Conservation (phyloP, 371 early-diverging fungal genomes). For the Rhizopus stolonifer region DNA sequence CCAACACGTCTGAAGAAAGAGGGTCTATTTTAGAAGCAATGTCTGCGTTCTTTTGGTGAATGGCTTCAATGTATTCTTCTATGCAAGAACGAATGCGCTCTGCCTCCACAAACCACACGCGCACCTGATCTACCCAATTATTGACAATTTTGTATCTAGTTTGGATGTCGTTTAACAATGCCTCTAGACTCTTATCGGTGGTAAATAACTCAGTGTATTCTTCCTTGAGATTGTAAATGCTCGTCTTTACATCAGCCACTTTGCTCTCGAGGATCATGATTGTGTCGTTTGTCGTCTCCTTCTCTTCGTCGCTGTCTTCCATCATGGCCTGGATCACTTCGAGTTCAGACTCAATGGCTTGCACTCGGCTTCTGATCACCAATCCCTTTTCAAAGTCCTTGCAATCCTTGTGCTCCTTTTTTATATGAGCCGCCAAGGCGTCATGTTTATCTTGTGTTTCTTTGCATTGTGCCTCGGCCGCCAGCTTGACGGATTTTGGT, state of each 20-base stretch:
- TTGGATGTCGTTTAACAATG: slow-evolving; percentile 25
- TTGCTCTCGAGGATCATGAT: slow-evolving; percentile 36
- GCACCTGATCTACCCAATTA: slow-evolving; percentile 54
- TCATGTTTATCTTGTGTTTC: slow-evolving; percentile 8
- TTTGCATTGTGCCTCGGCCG: slow-evolving; percentile 1
- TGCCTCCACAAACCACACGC: slow-evolving; percentile 55
- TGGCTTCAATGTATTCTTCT: slow-evolving; percentile 34
- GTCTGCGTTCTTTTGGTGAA: slow-evolving; percentile 28
- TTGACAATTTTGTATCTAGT: slow-evolving; percentile 34
- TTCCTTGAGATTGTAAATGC: slow-evolving; percentile 29
- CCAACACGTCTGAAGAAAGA: slow-evolving; percentile 19
- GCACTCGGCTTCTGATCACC: slow-evolving; percentile 23
- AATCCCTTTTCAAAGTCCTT: slow-evolving; percentile 35
- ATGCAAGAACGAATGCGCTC: slow-evolving; percentile 53
- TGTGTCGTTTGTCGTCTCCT: slow-evolving; percentile 32
- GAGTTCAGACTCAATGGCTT: slow-evolving; percentile 35
- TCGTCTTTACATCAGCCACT: slow-evolving; percentile 32
- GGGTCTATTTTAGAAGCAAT: slow-evolving; percentile 27
- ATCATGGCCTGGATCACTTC: slow-evolving; percentile 39
- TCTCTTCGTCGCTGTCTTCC: slow-evolving; percentile 28
- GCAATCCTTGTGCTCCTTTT: slow-evolving; percentile 17
- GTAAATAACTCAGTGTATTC: slow-evolving; percentile 31
- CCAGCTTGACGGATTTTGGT: slow-evolving; percentile 21
- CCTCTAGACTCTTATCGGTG: slow-evolving; percentile 15
- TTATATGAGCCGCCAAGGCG: slow-evolving; percentile 5